phyloP scores from a whole-genome alignment of 2,329 filamentous ascomycete species.

The Cryphonectria parasitica region DNA sequence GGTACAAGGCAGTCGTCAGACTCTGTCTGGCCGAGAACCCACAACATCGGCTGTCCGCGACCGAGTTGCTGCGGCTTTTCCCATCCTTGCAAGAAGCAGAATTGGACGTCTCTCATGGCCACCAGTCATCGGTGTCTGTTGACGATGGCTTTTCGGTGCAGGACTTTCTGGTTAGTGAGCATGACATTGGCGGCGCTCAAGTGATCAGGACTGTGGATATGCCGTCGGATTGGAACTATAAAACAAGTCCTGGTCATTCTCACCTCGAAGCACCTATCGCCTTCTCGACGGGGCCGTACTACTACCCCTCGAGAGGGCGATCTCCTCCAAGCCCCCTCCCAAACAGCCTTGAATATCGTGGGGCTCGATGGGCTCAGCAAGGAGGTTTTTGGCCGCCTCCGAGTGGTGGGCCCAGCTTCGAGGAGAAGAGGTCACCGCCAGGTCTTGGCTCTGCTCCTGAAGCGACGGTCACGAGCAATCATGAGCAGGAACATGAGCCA shows the following conservation, averaged over 20 bases:
- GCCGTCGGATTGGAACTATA: slow-evolving; percentile 49
- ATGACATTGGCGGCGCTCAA: slow-evolving; percentile 40
- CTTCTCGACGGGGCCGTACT: slow-evolving; percentile 46
- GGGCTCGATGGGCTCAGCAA: slow-evolving; percentile 36
- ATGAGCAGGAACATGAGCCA: not conserved
- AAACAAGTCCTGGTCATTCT: slow-evolving; percentile 38
- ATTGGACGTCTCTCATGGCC: slow-evolving; percentile 33
- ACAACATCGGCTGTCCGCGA: slow-evolving; percentile 72
- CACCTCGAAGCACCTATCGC: slow-evolving; percentile 42
- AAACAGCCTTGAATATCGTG: slow-evolving; percentile 46
- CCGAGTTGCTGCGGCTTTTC: slow-evolving; percentile 71
- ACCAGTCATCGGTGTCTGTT: slow-evolving; percentile 42
- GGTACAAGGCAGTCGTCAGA: slow-evolving; percentile 76
- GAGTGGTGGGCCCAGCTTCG: slow-evolving; percentile 15
- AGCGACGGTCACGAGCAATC: not conserved
- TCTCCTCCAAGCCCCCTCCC: slow-evolving; percentile 58
- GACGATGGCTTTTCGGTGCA: slow-evolving; percentile 46
- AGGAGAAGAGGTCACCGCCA: slow-evolving; percentile 40
- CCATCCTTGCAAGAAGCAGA: slow-evolving; percentile 47
- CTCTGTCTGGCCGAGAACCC: slow-evolving; percentile 78
- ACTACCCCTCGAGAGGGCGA: slow-evolving; percentile 54
- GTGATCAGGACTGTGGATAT: slow-evolving; percentile 47
- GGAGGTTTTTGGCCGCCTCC: slow-evolving; percentile 34
- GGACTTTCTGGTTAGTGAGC: slow-evolving; percentile 45
- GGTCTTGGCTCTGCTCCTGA: slow-evolving; percentile 45